Evolutionary conservation across 768 basidiomycete species (phyloP).

Genomic region (Mycena galopus): DNA sequence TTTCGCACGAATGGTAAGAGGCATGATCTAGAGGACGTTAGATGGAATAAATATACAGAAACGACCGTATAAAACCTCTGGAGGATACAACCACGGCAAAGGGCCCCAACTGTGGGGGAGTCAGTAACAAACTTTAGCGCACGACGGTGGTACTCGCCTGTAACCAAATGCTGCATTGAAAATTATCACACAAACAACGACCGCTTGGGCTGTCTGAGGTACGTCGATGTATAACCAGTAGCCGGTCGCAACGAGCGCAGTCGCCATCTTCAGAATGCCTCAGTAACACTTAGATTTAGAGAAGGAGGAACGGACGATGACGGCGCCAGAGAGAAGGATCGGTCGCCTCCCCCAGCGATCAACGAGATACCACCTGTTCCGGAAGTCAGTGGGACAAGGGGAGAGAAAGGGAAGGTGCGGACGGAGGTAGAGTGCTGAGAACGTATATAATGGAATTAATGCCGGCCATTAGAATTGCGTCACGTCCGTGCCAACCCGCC

Average conservation of each 20-base stretch:
- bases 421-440: conserved; percentile 87
- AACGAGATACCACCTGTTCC: conserved; percentile 89
- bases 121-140: conserved; percentile 1
- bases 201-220: conserved; percentile 85
- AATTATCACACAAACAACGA: conserved; percentile 89
- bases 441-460: conserved; percentile 90
- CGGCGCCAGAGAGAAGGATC: conserved; percentile 89
- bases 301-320: conserved; percentile 64
- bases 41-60: conserved; percentile 13
- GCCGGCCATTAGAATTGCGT: conserved; percentile 96
- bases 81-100: conserved; percentile 89
- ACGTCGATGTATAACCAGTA: conserved; percentile 96
- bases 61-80: conserved; percentile 69
- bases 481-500: conserved; percentile 95
- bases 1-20: conserved; percentile 89
- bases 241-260: conserved; percentile 83
- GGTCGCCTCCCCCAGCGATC: conserved; percentile 91
- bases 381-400: conserved; percentile 21
- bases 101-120: conserved; percentile 78
- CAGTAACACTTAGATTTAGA: neutral
- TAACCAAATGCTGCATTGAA: conserved; percentile 97
- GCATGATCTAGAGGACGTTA: conserved; percentile 78
- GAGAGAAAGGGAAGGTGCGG: conserved; percentile 44
- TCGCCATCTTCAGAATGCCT: conserved; percentile 73
- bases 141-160: conserved; percentile 56